Evolutionary conservation across 192 early-diverging fungal species (phyloP).

Genomic region (Coemansia guatemalensis): DNA sequence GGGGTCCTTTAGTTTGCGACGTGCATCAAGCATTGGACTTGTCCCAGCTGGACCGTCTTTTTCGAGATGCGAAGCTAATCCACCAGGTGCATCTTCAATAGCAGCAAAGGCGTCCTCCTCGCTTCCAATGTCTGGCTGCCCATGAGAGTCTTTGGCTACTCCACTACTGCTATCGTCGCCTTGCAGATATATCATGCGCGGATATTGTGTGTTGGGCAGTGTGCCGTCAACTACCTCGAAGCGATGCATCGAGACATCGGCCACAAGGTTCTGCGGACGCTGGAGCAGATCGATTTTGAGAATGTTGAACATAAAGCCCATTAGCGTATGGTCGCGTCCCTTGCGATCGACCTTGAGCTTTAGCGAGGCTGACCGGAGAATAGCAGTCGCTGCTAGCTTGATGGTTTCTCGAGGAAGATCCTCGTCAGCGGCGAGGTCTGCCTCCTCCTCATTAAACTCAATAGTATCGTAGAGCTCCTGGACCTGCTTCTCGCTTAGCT

Average conservation of each 20-base stretch:
- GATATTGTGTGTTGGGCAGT: conserved; percentile 46
- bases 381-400: conserved; percentile 60
- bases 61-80: conserved; percentile 14
- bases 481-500: conserved; percentile 80
- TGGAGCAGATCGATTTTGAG: conserved; percentile 47
- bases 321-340: conserved; percentile 45
- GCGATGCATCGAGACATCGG: conserved; percentile 52
- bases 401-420: conserved; percentile 57
- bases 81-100: conserved; percentile 21
- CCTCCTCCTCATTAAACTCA: conserved; percentile 83
- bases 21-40: conserved; percentile 6
- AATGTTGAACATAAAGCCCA: conserved; percentile 49
- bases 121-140: background rate
- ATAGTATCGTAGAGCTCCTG: conserved; percentile 92
- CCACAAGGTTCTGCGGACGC: conserved; percentile 42
- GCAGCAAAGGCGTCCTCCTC: conserved; percentile 17
- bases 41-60: background rate
- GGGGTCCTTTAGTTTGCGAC: conserved; percentile 24
- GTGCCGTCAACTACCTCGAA: conserved; percentile 57
- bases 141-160: background rate
- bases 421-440: conserved; percentile 47
- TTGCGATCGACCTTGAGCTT: conserved; percentile 62
- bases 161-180: conserved; percentile 20
- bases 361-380: conserved; percentile 78
- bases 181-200: conserved; percentile 53